phyloP scores from a whole-genome alignment of 2,329 filamentous ascomycete species.

The Fonsecaea nubica region DNA sequence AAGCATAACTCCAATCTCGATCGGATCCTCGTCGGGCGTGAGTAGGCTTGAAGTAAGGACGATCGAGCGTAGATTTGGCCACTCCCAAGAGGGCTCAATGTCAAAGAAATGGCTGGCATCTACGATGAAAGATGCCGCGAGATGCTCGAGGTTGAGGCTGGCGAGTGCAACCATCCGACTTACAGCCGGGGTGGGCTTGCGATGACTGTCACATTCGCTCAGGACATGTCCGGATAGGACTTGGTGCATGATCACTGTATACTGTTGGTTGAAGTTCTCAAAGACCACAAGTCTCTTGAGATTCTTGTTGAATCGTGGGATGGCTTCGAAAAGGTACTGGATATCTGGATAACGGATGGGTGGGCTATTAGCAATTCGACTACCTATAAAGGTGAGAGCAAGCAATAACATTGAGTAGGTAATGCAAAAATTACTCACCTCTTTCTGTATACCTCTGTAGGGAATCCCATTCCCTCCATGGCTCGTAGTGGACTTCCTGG shows the following conservation, averaged over 20 bases:
- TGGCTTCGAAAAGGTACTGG: slow-evolving; percentile 38
- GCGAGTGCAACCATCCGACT: slow-evolving; percentile 35
- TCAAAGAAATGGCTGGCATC: slow-evolving; percentile 47
- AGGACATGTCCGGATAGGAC: slow-evolving; percentile 30
- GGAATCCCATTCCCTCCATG: slow-evolving; percentile 43
- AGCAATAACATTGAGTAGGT: slow-evolving; percentile 27
- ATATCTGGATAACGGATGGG: slow-evolving; percentile 23
- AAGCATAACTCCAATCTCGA: slow-evolving; percentile 26
- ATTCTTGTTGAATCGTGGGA: slow-evolving; percentile 29
- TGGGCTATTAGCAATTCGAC: slow-evolving; percentile 13
- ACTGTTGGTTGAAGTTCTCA: slow-evolving; percentile 46
- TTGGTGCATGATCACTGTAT: slow-evolving; percentile 22
- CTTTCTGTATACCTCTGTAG: slow-evolving; percentile 41
- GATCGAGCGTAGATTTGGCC: slow-evolving; percentile 44
- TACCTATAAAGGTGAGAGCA: slow-evolving; percentile 19
- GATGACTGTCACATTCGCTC: slow-evolving; percentile 38
- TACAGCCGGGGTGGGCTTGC: slow-evolving; percentile 37
- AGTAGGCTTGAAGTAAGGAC: slow-evolving; percentile 45
- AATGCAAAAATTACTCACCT: slow-evolving; percentile 43
- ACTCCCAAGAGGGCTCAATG: slow-evolving; percentile 40
- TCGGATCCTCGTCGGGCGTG: not conserved
- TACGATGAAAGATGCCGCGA: slow-evolving; percentile 46
- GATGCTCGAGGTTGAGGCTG: slow-evolving; percentile 42
- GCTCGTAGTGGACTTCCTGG: slow-evolving; percentile 50
- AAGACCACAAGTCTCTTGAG: slow-evolving; percentile 46